Evolutionary conservation across 495 filamentous ascomycete species (phyloP).

Genomic region (Aspergillus nanangensis): DNA sequence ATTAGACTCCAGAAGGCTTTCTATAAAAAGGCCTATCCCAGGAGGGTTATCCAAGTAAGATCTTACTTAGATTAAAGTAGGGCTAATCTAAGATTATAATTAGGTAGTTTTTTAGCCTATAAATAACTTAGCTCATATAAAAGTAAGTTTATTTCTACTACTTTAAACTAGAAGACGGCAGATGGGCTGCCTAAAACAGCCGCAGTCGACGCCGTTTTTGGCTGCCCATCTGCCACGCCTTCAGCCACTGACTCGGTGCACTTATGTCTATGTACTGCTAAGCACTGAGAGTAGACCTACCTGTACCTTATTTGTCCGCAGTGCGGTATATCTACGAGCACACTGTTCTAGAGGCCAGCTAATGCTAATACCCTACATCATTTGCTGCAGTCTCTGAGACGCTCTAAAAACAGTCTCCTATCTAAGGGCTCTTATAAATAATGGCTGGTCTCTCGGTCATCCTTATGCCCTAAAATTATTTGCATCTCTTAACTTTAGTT

Average conservation of each 20-base stretch:
- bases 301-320: slow-evolving; percentile 2
- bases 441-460: slow-evolving; percentile 1
- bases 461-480: slow-evolving; percentile 1
- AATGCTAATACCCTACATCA: background rate
- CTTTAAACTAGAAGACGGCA: slow-evolving; percentile 14
- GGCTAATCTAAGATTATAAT: too few relatives aligned
- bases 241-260: slow-evolving; percentile 6
- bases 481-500: background rate
- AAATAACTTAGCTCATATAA: too few relatives aligned
- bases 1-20: too few relatives aligned
- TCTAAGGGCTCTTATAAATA: slow-evolving; percentile 2
- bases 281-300: slow-evolving; percentile 1
- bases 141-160: background rate
- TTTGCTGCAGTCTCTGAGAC: background rate
- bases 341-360: slow-evolving; percentile 1
- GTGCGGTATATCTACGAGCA: slow-evolving; percentile 2
- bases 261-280: slow-evolving; percentile 5
- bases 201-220: slow-evolving; percentile 15
- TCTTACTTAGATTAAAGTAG: too few relatives aligned
- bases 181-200: slow-evolving; percentile 12
- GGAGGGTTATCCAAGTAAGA: too few relatives aligned
- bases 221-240: slow-evolving; percentile 16
- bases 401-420: slow-evolving; percentile 5
- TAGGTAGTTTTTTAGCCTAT: too few relatives aligned
- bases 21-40: too few relatives aligned